These are phyloP conservation scores for Metroxylon sagu DNA, from an alignment of 176 grass and related monocot genomes.

Conservation along the genomic window DNA sequence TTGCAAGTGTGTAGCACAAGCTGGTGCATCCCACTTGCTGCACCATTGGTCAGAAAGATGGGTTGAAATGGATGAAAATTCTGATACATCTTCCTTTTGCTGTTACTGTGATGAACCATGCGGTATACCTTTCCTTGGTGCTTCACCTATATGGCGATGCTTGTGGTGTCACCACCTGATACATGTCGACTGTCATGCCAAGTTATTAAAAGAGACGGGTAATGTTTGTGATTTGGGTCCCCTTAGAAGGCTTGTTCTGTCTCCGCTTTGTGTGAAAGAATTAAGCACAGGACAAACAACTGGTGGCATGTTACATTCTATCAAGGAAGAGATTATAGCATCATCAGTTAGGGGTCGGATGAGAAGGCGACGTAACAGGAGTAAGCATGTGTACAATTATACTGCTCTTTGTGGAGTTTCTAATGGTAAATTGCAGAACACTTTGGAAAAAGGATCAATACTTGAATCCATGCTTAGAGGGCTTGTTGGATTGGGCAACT, in stretches of 20 bases:
- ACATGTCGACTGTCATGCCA: slow-evolving; percentile 78
- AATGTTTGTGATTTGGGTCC: slow-evolving; percentile 68
- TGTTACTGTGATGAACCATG: slow-evolving; percentile 73
- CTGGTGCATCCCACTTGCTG: slow-evolving; percentile 36
- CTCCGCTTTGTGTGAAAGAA: slow-evolving; percentile 78
- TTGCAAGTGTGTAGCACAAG: slow-evolving; percentile 73
- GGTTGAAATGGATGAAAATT: slow-evolving; percentile 48
- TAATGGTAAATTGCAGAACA: slow-evolving; percentile 20
- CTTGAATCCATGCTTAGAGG: slow-evolving; percentile 44
- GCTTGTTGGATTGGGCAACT: slow-evolving; percentile 33
- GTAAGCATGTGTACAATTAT: slow-evolving; percentile 36
- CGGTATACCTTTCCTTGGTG: slow-evolving; percentile 54
- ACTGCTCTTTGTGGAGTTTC: slow-evolving; percentile 9
- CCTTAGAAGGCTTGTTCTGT: slow-evolving; percentile 54
- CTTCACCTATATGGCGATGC: slow-evolving; percentile 84
- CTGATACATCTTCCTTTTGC: slow-evolving; percentile 54
- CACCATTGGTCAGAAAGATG: slow-evolving; percentile 94
- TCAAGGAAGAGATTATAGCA: slow-evolving; percentile 40
- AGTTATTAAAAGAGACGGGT: slow-evolving; percentile 44
- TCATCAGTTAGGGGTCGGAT: slow-evolving; percentile 35
- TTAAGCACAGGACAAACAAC: slow-evolving; percentile 28
- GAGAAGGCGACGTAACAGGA: slow-evolving; percentile 35
- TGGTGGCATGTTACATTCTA: slow-evolving; percentile 42
- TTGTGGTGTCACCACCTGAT: slow-evolving; percentile 82
- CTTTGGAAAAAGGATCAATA: slow-evolving; percentile 20